Percentiles rank a stretch among this genome's conserved stretches.
Evolutionary conservation across 2,329 filamentous ascomycete genomes (phyloP).

Genomic region (Monosporascus sp.): DNA sequence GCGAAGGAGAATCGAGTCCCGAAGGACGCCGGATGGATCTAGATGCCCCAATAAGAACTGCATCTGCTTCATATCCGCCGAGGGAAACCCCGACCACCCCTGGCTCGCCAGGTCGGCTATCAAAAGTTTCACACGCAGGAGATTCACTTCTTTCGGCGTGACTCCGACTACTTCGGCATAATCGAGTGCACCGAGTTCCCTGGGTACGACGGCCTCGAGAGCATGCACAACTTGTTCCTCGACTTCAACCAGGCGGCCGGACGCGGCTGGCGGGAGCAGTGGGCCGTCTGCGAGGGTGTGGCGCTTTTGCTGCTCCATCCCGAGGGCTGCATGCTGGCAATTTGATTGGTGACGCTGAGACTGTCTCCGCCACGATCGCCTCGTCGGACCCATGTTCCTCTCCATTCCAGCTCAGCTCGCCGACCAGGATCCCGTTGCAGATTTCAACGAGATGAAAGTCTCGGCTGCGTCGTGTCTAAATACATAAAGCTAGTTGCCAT

Average conservation of each 20-base stretch:
- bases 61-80: constrained; percentile 24
- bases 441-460: constrained; percentile 31
- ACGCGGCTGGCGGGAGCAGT: constrained; percentile 31
- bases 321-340: constrained; percentile 7
- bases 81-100: constrained; percentile 26
- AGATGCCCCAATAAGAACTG: constrained; percentile 22
- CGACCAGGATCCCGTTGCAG: constrained; percentile 23
- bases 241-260: constrained; percentile 31
- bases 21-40: constrained; percentile 7
- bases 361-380: constrained; percentile 11
- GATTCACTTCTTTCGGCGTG: constrained; percentile 17
- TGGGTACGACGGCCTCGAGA: constrained; percentile 35
- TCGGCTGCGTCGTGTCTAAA: constrained; percentile 33
- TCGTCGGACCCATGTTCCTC: constrained; percentile 32
- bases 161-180: constrained; percentile 36
- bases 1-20: constrained; percentile 1
- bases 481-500: constrained; percentile 21
- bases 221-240: constrained; percentile 36
- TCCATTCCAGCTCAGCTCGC: constrained; percentile 33
- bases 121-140: constrained; percentile 19
- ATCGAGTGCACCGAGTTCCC: constrained; percentile 38
- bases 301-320: constrained; percentile 23
- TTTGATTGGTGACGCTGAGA: constrained; percentile 24
- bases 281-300: constrained; percentile 34
- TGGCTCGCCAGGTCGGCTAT: constrained; percentile 25